Evolutionary conservation across 805 yeast species (phyloP).

Genomic region (Yarrowia divulgata): DNA sequence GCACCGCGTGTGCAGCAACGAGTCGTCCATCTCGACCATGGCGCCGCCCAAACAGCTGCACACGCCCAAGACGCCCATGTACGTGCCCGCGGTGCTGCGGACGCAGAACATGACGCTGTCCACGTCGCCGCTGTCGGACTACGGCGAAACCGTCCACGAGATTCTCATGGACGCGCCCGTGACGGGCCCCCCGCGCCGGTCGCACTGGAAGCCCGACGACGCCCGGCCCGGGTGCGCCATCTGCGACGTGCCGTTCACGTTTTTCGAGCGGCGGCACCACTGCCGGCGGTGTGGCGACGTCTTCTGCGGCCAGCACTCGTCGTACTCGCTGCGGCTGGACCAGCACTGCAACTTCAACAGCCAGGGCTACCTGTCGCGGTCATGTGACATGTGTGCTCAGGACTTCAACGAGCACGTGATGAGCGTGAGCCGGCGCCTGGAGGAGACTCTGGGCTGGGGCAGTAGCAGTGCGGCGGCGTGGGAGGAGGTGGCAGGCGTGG

Average conservation of each 20-base stretch:
- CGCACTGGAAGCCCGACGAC: constrained; percentile 67
- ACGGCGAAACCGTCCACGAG: constrained; percentile 42
- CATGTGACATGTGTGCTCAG: constrained; percentile 70
- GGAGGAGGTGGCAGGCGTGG: constrained; percentile 42
- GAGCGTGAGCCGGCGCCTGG: constrained; percentile 48
- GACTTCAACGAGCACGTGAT: constrained; percentile 60
- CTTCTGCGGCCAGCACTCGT: constrained; percentile 73
- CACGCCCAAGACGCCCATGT: constrained; percentile 84
- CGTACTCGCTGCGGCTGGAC: constrained; percentile 64
- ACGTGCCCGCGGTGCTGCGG: constrained; percentile 87
- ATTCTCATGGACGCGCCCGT: constrained; percentile 41
- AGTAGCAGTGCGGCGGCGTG: constrained; percentile 42
- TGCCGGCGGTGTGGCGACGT: constrained; percentile 87
- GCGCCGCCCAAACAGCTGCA: constrained; percentile 69
- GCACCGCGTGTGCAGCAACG: constrained; percentile 30
- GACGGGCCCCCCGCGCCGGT: constrained; percentile 48
- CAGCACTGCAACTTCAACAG: constrained; percentile 60
- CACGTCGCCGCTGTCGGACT: constrained; percentile 44
- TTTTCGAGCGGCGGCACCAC: constrained; percentile 81
- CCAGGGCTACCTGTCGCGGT: constrained; percentile 69
- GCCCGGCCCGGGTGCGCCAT: constrained; percentile 67
- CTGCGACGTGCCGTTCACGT: constrained; percentile 74
- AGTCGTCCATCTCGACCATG: constrained; percentile 42
- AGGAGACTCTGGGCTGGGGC: constrained; percentile 36
- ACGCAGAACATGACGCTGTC: constrained; percentile 50